A percentile compares a stretch with the other conserved stretches of the same genome.
phyloP scores from a whole-genome alignment of 345 rosid species.

The Eucalyptus fibrosa region DNA sequence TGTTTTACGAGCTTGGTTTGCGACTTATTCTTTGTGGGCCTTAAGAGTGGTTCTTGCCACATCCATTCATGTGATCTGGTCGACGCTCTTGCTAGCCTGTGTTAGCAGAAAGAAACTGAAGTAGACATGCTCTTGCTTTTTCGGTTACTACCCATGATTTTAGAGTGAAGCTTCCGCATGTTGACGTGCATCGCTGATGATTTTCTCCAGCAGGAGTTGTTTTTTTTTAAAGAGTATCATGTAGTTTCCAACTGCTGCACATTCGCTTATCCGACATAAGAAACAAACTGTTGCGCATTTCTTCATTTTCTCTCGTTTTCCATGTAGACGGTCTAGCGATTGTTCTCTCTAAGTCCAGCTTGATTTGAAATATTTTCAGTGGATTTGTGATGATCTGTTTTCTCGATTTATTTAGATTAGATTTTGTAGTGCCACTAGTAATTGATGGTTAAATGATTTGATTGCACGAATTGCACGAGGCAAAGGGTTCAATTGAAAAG shows the following conservation, averaged over 20 bases:
- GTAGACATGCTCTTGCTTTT: neutral
- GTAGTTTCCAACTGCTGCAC: neutral
- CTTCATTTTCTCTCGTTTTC: neutral
- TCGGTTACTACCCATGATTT: neutral
- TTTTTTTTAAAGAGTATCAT: neutral
- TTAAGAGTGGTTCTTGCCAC: neutral
- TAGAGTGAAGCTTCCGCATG: neutral
- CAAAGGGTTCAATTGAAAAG: neutral
- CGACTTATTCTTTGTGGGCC: neutral
- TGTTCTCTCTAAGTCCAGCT: neutral
- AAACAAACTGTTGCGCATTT: neutral
- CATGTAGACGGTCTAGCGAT: neutral
- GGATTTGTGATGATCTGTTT: neutral
- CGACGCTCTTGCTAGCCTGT: neutral
- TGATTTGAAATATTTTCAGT: neutral
- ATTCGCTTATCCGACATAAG: neutral
- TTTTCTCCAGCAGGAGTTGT: neutral
- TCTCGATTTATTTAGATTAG: neutral
- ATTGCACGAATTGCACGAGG: neutral
- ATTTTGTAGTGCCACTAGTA: neutral
- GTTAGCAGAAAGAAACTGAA: neutral
- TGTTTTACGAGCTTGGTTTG: neutral
- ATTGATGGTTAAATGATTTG: neutral
- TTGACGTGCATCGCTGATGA: neutral
- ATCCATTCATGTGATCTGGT: neutral